These are phyloP conservation scores for Termitomyces sp. DNA, from an alignment of 768 basidiomycete species.

Conservation along the genomic window DNA sequence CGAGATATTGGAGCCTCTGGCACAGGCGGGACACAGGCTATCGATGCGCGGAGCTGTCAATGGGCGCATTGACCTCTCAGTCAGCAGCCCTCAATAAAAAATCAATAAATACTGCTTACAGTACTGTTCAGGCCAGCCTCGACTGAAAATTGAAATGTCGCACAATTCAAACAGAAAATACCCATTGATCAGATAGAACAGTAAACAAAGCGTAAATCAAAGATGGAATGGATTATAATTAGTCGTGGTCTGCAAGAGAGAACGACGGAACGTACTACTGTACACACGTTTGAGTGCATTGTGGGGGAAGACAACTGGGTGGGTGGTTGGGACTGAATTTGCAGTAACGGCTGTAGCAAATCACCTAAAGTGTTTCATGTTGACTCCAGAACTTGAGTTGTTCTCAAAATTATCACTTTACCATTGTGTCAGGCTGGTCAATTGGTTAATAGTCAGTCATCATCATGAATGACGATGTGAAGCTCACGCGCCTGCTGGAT, in stretches of 20 bases:
- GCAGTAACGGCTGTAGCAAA: constrained; percentile 31
- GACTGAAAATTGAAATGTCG: too few relatives aligned
- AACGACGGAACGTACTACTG: constrained; percentile 39
- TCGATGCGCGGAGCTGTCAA: constrained; percentile 37
- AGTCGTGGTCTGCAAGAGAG: neutral
- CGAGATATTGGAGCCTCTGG: neutral
- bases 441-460: neutral
- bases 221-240: neutral
- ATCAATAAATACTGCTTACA: constrained; percentile 25
- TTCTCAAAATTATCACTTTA: neutral
- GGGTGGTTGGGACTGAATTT: constrained; percentile 52
- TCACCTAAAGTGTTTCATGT: too few relatives aligned
- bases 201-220: neutral
- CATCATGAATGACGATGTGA: neutral
- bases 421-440: neutral
- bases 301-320: constrained; percentile 32
- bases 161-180: too few relatives aligned
- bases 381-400: neutral
- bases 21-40: constrained; percentile 35
- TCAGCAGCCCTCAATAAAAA: neutral
- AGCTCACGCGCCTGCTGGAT: neutral
- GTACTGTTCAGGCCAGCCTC: constrained; percentile 41
- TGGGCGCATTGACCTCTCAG: too few relatives aligned
- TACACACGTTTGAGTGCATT: constrained; percentile 33
- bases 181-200: neutral